phyloP scores from a whole-genome alignment of 2,329 filamentous ascomycete genomes.

The Paraphoma sp. region DNA sequence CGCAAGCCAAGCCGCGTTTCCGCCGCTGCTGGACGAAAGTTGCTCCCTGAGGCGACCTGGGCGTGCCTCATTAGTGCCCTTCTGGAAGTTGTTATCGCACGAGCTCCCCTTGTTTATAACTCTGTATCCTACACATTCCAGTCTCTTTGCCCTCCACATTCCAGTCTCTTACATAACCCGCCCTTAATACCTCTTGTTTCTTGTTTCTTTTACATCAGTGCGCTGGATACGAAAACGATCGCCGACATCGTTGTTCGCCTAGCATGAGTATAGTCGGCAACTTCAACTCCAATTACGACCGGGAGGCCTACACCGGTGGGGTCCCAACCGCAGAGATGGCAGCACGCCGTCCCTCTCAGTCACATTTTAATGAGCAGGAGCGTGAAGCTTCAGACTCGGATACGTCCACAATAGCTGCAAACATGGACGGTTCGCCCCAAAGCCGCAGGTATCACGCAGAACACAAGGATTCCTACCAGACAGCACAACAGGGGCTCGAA shows the following conservation, averaged over 20 bases:
- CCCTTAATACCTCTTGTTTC: constrained; percentile 22
- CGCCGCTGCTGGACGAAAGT: constrained; percentile 19
- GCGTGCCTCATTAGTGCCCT: constrained; percentile 20
- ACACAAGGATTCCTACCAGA: constrained; percentile 26
- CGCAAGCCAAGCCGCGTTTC: constrained; percentile 26
- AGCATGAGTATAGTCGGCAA: constrained; percentile 54
- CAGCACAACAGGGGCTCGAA: constrained; percentile 25
- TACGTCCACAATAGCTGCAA: constrained; percentile 41
- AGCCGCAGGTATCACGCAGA: constrained; percentile 21
- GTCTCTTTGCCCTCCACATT: background rate
- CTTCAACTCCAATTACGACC: constrained; percentile 53
- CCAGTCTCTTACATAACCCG: constrained; percentile 11
- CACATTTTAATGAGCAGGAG: constrained; percentile 17
- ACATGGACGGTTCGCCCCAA: constrained; percentile 29
- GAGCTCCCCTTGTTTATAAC: constrained; percentile 11
- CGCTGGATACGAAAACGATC: background rate
- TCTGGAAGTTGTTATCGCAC: constrained; percentile 25
- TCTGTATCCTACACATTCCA: constrained; percentile 1
- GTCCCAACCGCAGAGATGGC: constrained; percentile 40
- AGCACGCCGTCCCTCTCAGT: constrained; percentile 23
- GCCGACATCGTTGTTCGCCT: constrained; percentile 11
- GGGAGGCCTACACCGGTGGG: constrained; percentile 45
- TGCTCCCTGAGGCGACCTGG: constrained; percentile 19
- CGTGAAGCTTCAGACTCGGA: constrained; percentile 34
- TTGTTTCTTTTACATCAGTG: background rate